These are phyloP conservation scores for Fraxinus excelsior DNA, from an alignment of 257 asterid genomes.

Conservation along the genomic window DNA sequence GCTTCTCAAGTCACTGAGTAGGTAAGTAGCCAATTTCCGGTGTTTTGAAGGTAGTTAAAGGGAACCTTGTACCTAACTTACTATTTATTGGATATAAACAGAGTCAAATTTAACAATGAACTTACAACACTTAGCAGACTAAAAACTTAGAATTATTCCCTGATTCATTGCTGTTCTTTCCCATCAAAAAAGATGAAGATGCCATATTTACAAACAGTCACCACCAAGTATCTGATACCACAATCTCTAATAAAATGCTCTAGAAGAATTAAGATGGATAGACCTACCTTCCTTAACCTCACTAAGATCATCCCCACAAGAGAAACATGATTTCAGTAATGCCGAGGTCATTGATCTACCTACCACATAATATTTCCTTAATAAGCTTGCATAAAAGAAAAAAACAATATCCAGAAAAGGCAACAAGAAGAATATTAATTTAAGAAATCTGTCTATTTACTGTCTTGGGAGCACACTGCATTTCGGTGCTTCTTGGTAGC, in stretches of 20 bases:
- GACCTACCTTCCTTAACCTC: conserved; percentile 72
- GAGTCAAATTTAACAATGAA: conserved; percentile 5
- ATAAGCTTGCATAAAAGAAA: conserved; percentile 12
- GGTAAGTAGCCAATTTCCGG: neutral
- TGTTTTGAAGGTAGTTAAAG: neutral
- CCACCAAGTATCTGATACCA: neutral
- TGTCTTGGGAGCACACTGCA: neutral
- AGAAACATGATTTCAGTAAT: conserved; percentile 75
- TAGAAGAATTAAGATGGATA: conserved; percentile 29
- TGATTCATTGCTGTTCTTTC: neutral
- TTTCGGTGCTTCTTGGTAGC: neutral
- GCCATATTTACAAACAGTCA: neutral
- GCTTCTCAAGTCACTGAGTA: neutral
- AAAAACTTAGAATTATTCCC: neutral
- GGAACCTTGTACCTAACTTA: neutral
- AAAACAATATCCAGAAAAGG: conserved; percentile 2
- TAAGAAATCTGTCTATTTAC: conserved; percentile 2
- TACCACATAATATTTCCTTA: conserved; percentile 37
- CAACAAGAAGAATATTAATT: conserved; percentile 4
- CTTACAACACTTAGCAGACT: conserved; percentile 1
- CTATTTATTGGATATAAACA: conserved; percentile 11
- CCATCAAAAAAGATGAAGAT: neutral
- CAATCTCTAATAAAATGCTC: conserved; percentile 7
- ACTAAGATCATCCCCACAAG: conserved; percentile 89
- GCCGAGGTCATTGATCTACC: conserved; percentile 59